Evolutionary conservation across 768 basidiomycete genomes (phyloP).

Genomic region (Pulveroboletus sp.): DNA sequence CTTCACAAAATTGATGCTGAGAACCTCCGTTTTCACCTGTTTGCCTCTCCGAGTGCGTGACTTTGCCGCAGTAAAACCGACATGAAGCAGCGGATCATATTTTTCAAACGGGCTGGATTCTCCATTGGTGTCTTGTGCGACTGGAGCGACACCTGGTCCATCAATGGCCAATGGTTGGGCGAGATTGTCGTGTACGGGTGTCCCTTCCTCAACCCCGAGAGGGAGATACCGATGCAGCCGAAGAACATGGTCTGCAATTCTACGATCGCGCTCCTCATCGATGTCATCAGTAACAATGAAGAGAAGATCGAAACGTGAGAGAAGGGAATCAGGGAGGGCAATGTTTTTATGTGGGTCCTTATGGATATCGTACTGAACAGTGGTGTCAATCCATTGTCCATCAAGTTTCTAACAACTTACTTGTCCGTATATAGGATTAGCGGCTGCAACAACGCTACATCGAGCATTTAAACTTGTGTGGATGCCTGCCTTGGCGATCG

Average conservation of each 20-base stretch:
- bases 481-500: constrained; percentile 98
- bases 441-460: constrained; percentile 96
- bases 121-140: constrained; percentile 34
- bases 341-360: constrained; percentile 99
- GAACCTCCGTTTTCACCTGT: constrained; percentile 68
- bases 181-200: constrained; percentile 83
- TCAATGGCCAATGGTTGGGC: constrained; percentile 87
- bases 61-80: constrained; percentile 56
- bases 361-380: constrained; percentile 90
- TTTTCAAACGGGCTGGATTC: constrained; percentile 84
- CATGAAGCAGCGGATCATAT: constrained; percentile 91
- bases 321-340: constrained; percentile 92
- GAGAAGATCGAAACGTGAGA: constrained; percentile 97
- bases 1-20: constrained; percentile 93
- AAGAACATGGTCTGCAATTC: constrained; percentile 95
- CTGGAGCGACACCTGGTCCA: constrained; percentile 47
- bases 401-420: constrained; percentile 38
- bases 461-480: constrained; percentile 97
- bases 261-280: constrained; percentile 88
- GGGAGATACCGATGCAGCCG: constrained; percentile 96
- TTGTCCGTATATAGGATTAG: constrained; percentile 98
- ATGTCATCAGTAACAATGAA: constrained; percentile 99
- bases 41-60: constrained; percentile 57
- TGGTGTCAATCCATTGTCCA: constrained; percentile 8
- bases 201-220: constrained; percentile 94